Evolutionary conservation across 106 monocot species (phyloP).

Genomic region (Dioscorea zingiberensis): DNA sequence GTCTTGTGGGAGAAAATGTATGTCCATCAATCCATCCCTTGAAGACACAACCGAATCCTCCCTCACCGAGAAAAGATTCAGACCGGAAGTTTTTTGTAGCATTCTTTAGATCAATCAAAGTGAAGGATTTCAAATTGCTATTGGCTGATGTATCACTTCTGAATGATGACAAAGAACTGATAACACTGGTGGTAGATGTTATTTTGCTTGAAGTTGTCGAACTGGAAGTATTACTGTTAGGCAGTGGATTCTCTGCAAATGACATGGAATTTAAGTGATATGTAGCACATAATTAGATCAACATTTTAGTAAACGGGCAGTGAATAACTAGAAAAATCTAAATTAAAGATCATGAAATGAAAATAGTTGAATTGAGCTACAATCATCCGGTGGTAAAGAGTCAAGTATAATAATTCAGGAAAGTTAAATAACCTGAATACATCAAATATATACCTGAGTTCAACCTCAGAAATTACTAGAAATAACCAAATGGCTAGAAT

Average conservation of each 20-base stretch:
- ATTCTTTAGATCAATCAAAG: constrained; percentile 57
- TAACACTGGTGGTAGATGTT: background rate
- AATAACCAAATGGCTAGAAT: no score
- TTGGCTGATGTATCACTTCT: constrained; percentile 14
- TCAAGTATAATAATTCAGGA: no score
- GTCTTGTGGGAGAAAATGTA: constrained; percentile 49
- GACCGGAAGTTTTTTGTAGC: constrained; percentile 81
- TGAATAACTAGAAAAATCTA: no score
- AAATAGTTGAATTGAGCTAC: no score
- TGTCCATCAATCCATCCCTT: constrained; percentile 89
- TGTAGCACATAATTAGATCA: no score
- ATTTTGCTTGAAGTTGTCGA: constrained; percentile 21
- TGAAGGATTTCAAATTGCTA: constrained; percentile 47
- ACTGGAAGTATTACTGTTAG: constrained; percentile 12
- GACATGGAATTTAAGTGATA: no score
- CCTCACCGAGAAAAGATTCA: constrained; percentile 73
- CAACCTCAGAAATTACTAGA: no score
- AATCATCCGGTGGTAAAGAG: no score
- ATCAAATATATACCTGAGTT: no score
- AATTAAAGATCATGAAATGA: no score
- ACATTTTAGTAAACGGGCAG: no score
- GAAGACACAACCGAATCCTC: constrained; percentile 87
- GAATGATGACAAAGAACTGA: constrained; percentile 19
- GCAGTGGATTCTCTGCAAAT: constrained; percentile 14
- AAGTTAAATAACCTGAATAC: no score